Conservation (phyloP, 345 rosid genomes). For the Physaria fendleri region DNA sequence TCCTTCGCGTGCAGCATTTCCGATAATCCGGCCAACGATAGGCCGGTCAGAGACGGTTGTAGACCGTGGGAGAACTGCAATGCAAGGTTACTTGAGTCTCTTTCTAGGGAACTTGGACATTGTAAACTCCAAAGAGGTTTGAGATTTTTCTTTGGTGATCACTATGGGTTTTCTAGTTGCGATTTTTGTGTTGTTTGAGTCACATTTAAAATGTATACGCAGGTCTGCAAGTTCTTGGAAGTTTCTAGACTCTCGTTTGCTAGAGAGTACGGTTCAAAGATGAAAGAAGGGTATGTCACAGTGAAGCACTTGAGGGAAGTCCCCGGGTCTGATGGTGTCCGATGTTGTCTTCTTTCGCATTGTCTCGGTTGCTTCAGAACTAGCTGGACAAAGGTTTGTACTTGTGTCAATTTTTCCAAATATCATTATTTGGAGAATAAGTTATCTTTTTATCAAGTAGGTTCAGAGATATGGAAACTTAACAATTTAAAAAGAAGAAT, state of each 20-base stretch:
- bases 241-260: conserved; percentile 83
- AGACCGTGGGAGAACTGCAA: conserved; percentile 68
- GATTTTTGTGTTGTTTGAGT: conserved; percentile 8
- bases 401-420: too few species aligned
- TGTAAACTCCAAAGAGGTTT: conserved; percentile 80
- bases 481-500: too few species aligned
- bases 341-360: conserved; percentile 40
- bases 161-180: background rate
- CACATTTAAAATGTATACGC: conserved; percentile 8
- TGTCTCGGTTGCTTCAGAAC: conserved; percentile 51
- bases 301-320: conserved; percentile 56
- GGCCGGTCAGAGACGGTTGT: conserved; percentile 59
- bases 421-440: too few species aligned
- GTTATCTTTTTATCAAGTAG: too few species aligned
- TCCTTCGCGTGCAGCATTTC: conserved; percentile 71
- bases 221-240: conserved; percentile 94
- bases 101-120: conserved; percentile 84
- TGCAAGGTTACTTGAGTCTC: conserved; percentile 86
- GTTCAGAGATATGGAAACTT: too few species aligned
- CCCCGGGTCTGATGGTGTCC: conserved; percentile 21
- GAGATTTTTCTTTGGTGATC: background rate
- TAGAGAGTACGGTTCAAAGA: conserved; percentile 70
- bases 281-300: conserved; percentile 84
- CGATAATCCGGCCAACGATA: conserved; percentile 63
- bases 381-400: conserved; percentile 71